These are phyloP conservation scores for Epichloe scottii DNA, from an alignment of 2,329 filamentous ascomycete species.

Conservation along the genomic window DNA sequence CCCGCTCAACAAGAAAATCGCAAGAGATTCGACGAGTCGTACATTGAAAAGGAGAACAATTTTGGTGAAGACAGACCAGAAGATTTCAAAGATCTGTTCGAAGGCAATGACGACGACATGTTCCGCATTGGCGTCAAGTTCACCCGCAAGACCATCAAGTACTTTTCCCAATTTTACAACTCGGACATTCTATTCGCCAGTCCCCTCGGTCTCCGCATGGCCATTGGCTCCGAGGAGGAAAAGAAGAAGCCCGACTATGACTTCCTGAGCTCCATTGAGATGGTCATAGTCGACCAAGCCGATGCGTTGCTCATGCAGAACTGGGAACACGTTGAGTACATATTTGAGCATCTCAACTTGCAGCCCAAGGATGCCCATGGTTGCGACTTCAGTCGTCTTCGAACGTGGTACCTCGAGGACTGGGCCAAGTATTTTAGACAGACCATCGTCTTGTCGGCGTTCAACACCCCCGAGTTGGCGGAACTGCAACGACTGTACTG, in stretches of 20 bases:
- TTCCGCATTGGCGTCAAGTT: conserved; percentile 95
- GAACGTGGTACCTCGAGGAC: conserved; percentile 86
- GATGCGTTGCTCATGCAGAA: conserved; percentile 96
- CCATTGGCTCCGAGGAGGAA: conserved; percentile 66
- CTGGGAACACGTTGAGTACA: conserved; percentile 89
- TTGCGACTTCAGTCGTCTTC: conserved; percentile 84
- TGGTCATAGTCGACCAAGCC: conserved; percentile 81
- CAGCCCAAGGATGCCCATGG: conserved; percentile 83
- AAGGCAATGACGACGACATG: conserved; percentile 93
- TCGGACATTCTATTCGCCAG: conserved; percentile 91
- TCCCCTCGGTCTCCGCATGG: conserved; percentile 77
- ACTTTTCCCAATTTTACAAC: conserved; percentile 89
- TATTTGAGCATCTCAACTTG: conserved; percentile 82
- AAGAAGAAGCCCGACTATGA: conserved; percentile 61
- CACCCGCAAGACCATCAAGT: conserved; percentile 89
- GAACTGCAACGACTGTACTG: conserved; percentile 64
- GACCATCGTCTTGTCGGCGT: conserved; percentile 69
- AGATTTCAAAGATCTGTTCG: conserved; percentile 82
- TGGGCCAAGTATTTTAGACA: conserved; percentile 73
- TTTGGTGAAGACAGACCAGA: conserved; percentile 65
- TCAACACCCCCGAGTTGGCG: conserved; percentile 80
- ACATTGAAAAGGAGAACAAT: conserved; percentile 50
- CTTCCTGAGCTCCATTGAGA: conserved; percentile 86
- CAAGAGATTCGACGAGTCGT: conserved; percentile 80
- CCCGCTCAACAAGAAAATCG: conserved; percentile 92